phyloP scores from a whole-genome alignment of 2,329 filamentous ascomycete species.

The Aspergillus sclerotialis region DNA sequence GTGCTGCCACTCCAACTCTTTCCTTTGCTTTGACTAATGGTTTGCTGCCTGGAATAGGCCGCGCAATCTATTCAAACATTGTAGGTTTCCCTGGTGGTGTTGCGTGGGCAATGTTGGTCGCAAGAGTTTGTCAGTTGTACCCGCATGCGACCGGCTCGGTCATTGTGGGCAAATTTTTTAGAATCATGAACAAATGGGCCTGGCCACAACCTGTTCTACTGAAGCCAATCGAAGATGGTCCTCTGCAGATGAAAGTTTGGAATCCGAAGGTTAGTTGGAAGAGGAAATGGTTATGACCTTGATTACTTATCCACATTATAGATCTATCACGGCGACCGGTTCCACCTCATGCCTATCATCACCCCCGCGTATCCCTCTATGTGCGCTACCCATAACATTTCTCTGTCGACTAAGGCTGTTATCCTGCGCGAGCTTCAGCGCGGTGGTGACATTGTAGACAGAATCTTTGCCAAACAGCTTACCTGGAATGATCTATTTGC shows the following conservation, averaged over 20 bases:
- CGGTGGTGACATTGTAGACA: conserved; percentile 68
- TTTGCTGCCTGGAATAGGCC: conserved; percentile 40
- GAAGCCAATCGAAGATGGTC: conserved; percentile 77
- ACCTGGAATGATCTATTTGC: conserved; percentile 84
- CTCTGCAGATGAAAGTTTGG: conserved; percentile 80
- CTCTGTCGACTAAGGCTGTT: conserved; percentile 73
- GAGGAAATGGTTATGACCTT: too few species aligned
- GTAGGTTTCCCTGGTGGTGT: conserved; percentile 96
- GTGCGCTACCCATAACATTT: conserved; percentile 95
- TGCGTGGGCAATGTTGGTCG: conserved; percentile 96
- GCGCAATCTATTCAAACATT: conserved; percentile 91
- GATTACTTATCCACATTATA: conserved; percentile 25
- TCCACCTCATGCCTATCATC: conserved; percentile 95
- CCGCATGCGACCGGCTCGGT: conserved; percentile 84
- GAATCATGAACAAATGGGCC: conserved; percentile 81
- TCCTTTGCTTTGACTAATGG: not conserved
- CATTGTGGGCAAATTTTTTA: conserved; percentile 89
- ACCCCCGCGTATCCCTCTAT: conserved; percentile 96
- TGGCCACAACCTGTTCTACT: conserved; percentile 93
- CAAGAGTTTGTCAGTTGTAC: conserved; percentile 91
- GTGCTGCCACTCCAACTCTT: conserved; percentile 8
- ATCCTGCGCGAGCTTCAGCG: conserved; percentile 77
- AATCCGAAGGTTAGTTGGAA: conserved; percentile 68
- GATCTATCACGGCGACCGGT: conserved; percentile 72
- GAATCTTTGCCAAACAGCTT: conserved; percentile 68